Evolutionary conservation across 768 basidiomycete genomes (phyloP), one percentile per base, ranked within the genome.

Genomic region (Auricularia cornea): DNA sequence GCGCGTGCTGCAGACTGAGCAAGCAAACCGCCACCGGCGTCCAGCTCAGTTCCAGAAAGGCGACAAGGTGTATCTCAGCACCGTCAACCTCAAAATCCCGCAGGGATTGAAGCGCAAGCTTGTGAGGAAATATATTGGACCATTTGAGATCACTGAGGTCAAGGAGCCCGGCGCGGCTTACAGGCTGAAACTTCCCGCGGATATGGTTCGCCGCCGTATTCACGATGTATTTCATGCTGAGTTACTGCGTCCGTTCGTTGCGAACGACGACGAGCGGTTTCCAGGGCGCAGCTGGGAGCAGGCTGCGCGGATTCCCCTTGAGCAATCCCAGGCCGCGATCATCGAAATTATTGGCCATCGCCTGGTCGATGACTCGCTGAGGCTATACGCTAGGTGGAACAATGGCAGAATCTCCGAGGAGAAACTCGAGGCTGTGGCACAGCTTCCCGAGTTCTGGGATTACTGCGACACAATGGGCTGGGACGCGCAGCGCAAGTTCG

Each of bases 191-290:
- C 62, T 73, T 0, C 71, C 73, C 1, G 26, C 62, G 3, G 64
- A 67, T 20, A 60, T 72, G 1, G 73, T 73, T 41, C 28, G 38
- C 20, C 6, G 60, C 1, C 41, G 63, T 3, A 67, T 66, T 1
- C 73, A 68, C 60, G 70, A 71, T 0, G 74, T 66, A 0, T 81
- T 78, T 66, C 77, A 82, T 61, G 67, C 72, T 0, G 75, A 70
- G 3, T 67, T 74, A 29, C 63, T 79, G 0, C 48, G 63, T 0
- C 67, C 62, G 0, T 73, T 75, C 41, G 8, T 68, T 2, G 68
- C 76, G 0, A 82, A 81, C 64, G 74, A 81, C 61, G 66, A 73
- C 33, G 3, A 61, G 0, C 60, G 72, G 0, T 82, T 81, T 66
- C 79, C 80, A 1, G 70, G 70, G 0, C 70, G 75, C 0, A 48